These are phyloP conservation scores for Phaeodactylum tricornutum DNA, from an alignment of 108 stramenopile genomes.

Conservation along the genomic window DNA sequence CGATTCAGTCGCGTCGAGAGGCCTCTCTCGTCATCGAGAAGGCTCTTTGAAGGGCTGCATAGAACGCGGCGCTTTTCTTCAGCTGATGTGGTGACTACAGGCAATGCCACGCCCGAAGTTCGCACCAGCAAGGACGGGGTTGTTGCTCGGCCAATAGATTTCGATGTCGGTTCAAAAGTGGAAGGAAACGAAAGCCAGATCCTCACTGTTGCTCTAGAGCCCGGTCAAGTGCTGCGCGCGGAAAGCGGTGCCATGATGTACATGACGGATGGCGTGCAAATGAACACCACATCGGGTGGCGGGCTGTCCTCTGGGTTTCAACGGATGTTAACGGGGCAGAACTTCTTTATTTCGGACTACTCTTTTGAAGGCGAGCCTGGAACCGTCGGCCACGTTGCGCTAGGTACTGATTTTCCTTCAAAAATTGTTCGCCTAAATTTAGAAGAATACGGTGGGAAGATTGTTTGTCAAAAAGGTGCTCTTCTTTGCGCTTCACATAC, in stretches of 20 bases:
- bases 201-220: constrained; percentile 52
- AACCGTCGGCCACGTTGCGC: constrained; percentile 56
- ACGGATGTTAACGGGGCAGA: constrained; percentile 85
- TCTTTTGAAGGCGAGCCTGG: constrained; percentile 32
- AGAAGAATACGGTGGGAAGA: constrained; percentile 62
- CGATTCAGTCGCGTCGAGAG: too few relatives aligned
- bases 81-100: too few relatives aligned
- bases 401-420: constrained; percentile 87
- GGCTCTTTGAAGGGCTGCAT: too few relatives aligned
- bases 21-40: too few relatives aligned
- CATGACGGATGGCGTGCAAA: constrained; percentile 82
- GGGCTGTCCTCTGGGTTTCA: constrained; percentile 51
- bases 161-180: constrained; percentile 62
- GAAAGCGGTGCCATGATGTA: constrained; percentile 87
- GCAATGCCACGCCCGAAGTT: too few relatives aligned
- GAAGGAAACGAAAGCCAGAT: constrained; percentile 85
- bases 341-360: constrained; percentile 85
- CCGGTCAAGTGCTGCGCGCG: constrained; percentile 75
- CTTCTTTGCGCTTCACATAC: constrained; percentile 73
- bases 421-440: constrained; percentile 79
- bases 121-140: constrained; percentile 62
- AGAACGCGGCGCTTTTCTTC: too few relatives aligned
- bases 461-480: constrained; percentile 89
- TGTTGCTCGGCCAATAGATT: constrained; percentile 75
- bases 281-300: constrained; percentile 84